These are phyloP conservation scores for Odonthalia washingtoniensis DNA, from an alignment of 31 red algal genomes.

Conservation along the genomic window DNA sequence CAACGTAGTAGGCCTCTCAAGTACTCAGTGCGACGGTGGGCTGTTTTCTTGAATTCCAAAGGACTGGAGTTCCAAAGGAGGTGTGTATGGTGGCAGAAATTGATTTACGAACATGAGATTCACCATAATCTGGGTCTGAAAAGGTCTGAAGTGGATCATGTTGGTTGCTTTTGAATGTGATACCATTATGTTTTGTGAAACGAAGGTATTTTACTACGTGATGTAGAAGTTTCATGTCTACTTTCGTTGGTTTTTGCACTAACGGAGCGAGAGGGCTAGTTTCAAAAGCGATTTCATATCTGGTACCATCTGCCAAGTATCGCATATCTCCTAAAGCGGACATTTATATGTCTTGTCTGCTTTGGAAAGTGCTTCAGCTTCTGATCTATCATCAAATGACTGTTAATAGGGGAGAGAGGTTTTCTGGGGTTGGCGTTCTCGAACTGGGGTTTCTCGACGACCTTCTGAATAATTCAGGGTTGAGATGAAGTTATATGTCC, in stretches of 20 bases:
- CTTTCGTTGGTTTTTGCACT: neutral
- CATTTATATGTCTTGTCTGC: neutral
- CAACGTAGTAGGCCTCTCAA: neutral
- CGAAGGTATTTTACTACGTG: neutral
- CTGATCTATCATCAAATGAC: neutral
- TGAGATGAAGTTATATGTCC: neutral
- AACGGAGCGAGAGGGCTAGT: neutral
- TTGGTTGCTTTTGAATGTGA: neutral
- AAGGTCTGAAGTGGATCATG: neutral
- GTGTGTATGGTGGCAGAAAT: no score
- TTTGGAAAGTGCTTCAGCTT: neutral
- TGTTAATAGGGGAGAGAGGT: neutral
- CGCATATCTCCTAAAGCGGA: neutral
- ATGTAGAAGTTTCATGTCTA: neutral
- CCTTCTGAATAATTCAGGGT: neutral
- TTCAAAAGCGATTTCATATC: conserved; percentile 19
- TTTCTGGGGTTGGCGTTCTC: neutral
- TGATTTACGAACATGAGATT: no score
- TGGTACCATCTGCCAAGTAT: conserved; percentile 16
- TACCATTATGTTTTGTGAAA: neutral
- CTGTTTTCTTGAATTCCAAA: neutral
- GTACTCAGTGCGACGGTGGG: neutral
- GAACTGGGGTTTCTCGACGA: neutral
- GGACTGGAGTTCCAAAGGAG: neutral
- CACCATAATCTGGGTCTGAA: no score